A percentile compares a stretch with the other conserved stretches of the same genome.
Conservation (phyloP, 2,329 filamentous ascomycete species). For the Aspergillus ruber region DNA sequence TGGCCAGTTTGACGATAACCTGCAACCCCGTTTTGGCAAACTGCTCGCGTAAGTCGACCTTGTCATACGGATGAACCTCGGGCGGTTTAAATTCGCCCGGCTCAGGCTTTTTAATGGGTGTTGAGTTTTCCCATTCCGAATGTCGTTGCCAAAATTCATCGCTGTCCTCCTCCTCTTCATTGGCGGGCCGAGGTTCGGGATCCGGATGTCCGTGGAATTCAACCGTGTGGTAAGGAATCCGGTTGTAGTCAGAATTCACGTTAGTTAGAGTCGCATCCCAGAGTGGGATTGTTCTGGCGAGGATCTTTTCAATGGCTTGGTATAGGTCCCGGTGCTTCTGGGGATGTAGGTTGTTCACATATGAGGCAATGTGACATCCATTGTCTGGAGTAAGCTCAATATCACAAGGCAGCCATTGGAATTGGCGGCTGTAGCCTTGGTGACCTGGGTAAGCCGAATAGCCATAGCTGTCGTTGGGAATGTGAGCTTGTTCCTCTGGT, state of each 20-base stretch:
- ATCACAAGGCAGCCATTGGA: conserved; percentile 45
- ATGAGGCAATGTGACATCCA: conserved; percentile 28
- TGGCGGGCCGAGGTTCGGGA: conserved; percentile 1
- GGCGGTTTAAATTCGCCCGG: conserved; percentile 5
- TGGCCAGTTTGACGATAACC: conserved; percentile 57
- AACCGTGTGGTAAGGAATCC: conserved; percentile 3
- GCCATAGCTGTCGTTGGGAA: neutral
- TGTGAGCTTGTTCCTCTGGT: neutral
- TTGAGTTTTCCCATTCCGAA: neutral
- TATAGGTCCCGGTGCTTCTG: conserved; percentile 28
- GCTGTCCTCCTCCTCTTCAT: conserved; percentile 2
- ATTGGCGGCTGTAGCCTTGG: conserved; percentile 22
- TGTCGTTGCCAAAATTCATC: conserved; percentile 1
- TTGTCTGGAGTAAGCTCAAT: conserved; percentile 19
- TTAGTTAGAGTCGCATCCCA: conserved; percentile 36
- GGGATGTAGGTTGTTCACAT: conserved; percentile 43
- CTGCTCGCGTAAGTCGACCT: conserved; percentile 15
- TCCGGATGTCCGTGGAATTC: conserved; percentile 5
- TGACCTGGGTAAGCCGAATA: neutral
- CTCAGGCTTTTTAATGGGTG: conserved; percentile 11
- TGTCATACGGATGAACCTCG: neutral
- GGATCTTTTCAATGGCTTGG: conserved; percentile 29
- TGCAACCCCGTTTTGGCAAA: conserved; percentile 31
- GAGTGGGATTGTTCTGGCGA: conserved; percentile 37
- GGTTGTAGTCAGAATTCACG: conserved; percentile 2